Base-by-base conservation (phyloP, 192 early-diverging fungal genomes). In the Coemansia sp. region DNA sequence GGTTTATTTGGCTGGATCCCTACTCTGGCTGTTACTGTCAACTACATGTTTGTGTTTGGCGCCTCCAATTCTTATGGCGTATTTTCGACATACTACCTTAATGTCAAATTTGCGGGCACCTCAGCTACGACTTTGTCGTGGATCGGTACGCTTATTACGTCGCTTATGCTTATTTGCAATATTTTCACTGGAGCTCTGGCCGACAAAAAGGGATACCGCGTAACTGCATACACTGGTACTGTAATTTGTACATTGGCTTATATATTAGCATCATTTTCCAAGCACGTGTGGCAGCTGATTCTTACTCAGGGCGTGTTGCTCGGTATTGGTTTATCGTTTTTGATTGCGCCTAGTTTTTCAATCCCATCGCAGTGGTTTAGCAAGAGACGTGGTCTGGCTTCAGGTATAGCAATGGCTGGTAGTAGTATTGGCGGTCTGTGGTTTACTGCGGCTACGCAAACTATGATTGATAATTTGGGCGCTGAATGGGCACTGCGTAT, bases 261-360 rank as follows among this genome's bases (percentile, higher is more conserved):
- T 15, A 76, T 84, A 3, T 46, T 84, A 13, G 73, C 81, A 2
- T 79, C 76, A 1, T 77, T 84, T 57, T 72, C 85, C 22, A 75
- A 43, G 1, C 12, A 84, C 36, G 73, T 90, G 1, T 93, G 92
- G 92, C 92, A 94, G 52, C 73, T 94, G 6, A 86, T 91, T 50
- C 69, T 92, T 34, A 87, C 92, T 1, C 93, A 94, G 72, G 91
- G 91, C 10, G 68, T 93, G 6, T 47, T 95, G 66, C 89, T 92
- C 75, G 94, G 94, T 4, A 69, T 92, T 27, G 93, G 92, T 5
- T 75, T 84, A 13, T 86, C 86, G 11, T 75, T 95, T 40, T 61
- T 90, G 16, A 89, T 88, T 49, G 87, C 91, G 16, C 91, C 92
- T 0, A 87, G 85, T 24, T 83, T 92, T 39, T 83, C 87, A 13